phyloP scores from a whole-genome alignment of 345 rosid species.

The Eucalyptus urophylla region DNA sequence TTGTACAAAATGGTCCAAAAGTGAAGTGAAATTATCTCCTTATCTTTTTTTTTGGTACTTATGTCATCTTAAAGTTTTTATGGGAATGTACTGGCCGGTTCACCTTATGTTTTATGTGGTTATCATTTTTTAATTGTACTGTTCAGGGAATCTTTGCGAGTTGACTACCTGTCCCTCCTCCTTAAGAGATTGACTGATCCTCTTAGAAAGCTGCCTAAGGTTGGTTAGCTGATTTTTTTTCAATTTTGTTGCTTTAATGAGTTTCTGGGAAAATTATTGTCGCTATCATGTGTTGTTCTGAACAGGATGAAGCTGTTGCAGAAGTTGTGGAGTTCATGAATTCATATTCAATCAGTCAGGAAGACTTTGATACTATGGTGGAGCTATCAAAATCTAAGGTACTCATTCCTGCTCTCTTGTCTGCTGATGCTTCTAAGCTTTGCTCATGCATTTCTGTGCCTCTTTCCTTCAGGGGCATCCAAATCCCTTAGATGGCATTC shows the following conservation, averaged over 20 bases:
- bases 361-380: constrained; percentile 66
- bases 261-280: not conserved
- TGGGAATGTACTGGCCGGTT: not conserved
- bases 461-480: constrained; percentile 45
- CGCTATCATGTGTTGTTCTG: not conserved
- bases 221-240: constrained; percentile 2
- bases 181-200: constrained; percentile 68
- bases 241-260: not conserved
- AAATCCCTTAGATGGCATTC: constrained; percentile 82
- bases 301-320: constrained; percentile 83
- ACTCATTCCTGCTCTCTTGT: not conserved
- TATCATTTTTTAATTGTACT: not conserved
- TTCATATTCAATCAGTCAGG: constrained; percentile 81
- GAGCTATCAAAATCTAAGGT: constrained; percentile 87
- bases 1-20: not conserved
- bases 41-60: not conserved
- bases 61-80: not conserved
- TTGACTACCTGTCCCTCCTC: constrained; percentile 63
- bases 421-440: not conserved
- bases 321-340: constrained; percentile 88
- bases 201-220: constrained; percentile 76
- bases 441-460: not conserved
- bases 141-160: constrained; percentile 66
- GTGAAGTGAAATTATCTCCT: not conserved
- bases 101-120: not conserved